Percentiles rank a stretch among this genome's conserved stretches.
Evolutionary conservation across 495 filamentous ascomycete genomes (phyloP).

Genomic region (Tuber borchii): DNA sequence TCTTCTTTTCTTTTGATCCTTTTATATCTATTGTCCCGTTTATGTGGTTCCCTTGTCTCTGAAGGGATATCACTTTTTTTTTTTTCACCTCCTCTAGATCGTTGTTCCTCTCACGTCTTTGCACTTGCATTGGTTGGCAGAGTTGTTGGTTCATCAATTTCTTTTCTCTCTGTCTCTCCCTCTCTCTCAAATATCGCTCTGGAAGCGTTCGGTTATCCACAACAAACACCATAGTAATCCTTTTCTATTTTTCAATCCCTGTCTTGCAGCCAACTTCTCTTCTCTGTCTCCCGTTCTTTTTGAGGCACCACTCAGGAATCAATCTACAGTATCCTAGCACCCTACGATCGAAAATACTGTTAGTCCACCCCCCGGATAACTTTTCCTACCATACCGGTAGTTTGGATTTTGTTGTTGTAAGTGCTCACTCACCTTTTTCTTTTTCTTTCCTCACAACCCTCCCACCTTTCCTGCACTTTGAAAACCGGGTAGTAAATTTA

Average conservation of each 20-base stretch:
- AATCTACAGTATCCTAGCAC: neutral
- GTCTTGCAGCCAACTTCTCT: neutral
- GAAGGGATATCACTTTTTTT: neutral
- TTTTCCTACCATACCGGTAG: neutral
- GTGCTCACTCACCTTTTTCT: neutral
- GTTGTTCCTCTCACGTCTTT: neutral
- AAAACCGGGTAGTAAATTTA: neutral
- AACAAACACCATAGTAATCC: conserved; percentile 1
- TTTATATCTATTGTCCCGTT: neutral
- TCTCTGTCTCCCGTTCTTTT: neutral
- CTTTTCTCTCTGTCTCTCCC: neutral
- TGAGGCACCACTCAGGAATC: neutral
- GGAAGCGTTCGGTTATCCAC: conserved; percentile 4
- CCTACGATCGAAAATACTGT: neutral
- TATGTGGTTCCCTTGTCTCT: neutral
- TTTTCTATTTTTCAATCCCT: neutral
- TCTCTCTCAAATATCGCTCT: neutral
- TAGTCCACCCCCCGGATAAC: neutral
- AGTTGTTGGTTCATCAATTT: neutral
- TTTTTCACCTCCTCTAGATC: neutral
- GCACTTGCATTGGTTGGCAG: neutral
- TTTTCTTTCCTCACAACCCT: neutral
- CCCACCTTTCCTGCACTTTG: neutral
- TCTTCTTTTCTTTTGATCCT: neutral
- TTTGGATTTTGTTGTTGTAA: neutral